Evolutionary conservation across 306 rosid species (phyloP), one percentile per base, ranked within the genome.

Genomic region (Pachyrhizus erosus): DNA sequence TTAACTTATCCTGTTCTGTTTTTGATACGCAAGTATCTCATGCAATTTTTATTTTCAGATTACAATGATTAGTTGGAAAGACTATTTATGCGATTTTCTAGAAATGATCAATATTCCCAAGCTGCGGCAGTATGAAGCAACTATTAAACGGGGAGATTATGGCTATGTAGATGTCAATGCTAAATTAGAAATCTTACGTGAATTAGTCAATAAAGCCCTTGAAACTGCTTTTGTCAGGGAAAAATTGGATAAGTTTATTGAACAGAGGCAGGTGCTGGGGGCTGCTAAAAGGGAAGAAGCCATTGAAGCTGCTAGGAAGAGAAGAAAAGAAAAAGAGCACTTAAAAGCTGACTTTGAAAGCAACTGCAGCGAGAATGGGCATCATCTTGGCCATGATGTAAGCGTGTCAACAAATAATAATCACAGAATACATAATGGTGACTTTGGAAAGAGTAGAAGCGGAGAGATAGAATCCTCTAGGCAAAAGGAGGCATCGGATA

Each of bases 111-210:
- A 89, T 45, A 76, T 76, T 91, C 92, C 97, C 80, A 86, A 85
- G 70, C 79, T 91, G 64, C 79, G 70, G 67, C 29, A 84, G 62
- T 51, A 77, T 88, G 88, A 62, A 82, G 91, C 90, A 74, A 93
- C 94, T 69, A 87, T 95, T 73, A 95, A 85, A 83, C 90, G 98
- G 73, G 99, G 99, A 68, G 80, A 84, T 84, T 95, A 95, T 93
- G 94, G 95, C 79, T 91, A 91, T 89, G 82, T 95, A 48, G 97
- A 90, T 77, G 87, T 86, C 74, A 75, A 84, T 73, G 95, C 84
- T 64, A 94, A 94, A 86, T 66, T 94, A 83, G 88, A 84, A 75
- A 89, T 94, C 79, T 80, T 92, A 33, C 20, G 73, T 52, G 94
- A 90, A 87, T 82, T 95, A 88, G 88, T 93, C 84, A 88, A 90